Percentiles rank a stretch among this genome's conserved stretches.
phyloP scores from a whole-genome alignment of 257 asterid genomes.

The Handroanthus guayacan region DNA sequence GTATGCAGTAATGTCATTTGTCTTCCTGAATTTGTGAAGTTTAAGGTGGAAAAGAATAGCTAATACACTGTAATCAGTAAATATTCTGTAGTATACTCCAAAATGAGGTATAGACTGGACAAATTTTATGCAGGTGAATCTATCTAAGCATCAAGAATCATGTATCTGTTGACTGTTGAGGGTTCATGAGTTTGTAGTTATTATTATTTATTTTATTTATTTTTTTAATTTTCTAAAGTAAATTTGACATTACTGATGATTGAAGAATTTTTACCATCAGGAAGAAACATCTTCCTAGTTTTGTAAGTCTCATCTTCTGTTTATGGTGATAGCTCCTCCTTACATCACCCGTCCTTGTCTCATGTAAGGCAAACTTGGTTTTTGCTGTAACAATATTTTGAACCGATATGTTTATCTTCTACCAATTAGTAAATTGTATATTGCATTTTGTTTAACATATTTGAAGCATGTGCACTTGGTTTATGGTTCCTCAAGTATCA shows the following conservation, averaged over 20 bases:
- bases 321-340: neutral
- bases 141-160: neutral
- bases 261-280: slow-evolving; percentile 3
- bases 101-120: neutral
- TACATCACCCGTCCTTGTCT: too few relatives aligned
- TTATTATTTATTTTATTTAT: neutral
- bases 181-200: too few relatives aligned
- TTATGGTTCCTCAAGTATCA: slow-evolving; percentile 21
- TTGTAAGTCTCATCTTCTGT: neutral
- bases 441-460: neutral
- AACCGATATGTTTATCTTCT: neutral
- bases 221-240: neutral
- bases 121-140: neutral
- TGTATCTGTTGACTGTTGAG: neutral
- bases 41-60: too few relatives aligned
- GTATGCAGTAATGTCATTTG: neutral
- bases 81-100: neutral
- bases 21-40: slow-evolving; percentile 2
- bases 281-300: neutral
- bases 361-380: slow-evolving; percentile 10
- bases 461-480: neutral
- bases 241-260: slow-evolving; percentile 2
- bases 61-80: neutral
- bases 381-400: neutral
- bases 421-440: neutral